phyloP scores from a whole-genome alignment of 768 basidiomycete genomes.

The Russula sp. region DNA sequence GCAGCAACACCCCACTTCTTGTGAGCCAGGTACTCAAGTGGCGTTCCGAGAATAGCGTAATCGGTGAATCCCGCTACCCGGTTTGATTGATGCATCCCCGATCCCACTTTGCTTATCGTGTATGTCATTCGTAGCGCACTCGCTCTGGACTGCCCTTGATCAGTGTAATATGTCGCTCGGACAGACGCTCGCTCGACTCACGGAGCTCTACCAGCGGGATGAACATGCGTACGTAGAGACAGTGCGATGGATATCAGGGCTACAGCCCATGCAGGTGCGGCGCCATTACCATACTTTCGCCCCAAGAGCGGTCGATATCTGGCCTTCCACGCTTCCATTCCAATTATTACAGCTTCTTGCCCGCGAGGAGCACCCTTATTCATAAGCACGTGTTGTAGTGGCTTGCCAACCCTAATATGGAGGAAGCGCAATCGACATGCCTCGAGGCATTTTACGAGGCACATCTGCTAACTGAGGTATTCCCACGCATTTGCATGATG shows the following conservation, averaged over 20 bases:
- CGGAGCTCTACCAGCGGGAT: conserved; percentile 44
- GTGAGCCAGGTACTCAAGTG: conserved; percentile 89
- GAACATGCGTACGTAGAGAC: conserved; percentile 46
- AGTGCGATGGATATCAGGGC: conserved; percentile 56
- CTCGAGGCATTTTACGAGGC: conserved; percentile 54
- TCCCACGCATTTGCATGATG: conserved; percentile 10
- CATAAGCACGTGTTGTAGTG: conserved; percentile 37
- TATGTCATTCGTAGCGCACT: conserved; percentile 41
- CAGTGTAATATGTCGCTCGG: conserved; percentile 56
- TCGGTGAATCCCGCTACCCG: conserved; percentile 38
- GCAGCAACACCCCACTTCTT: conserved; percentile 92
- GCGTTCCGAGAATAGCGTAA: conserved; percentile 57
- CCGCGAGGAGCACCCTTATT: not conserved
- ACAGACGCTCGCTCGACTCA: conserved; percentile 45
- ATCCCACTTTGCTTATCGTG: not conserved
- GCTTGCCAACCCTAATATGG: conserved; percentile 51
- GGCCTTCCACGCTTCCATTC: not conserved
- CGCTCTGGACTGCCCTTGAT: conserved; percentile 61
- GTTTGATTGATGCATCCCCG: not conserved
- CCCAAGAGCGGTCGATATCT: not conserved
- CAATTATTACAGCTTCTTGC: not conserved
- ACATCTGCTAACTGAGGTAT: conserved; percentile 53
- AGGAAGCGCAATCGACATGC: conserved; percentile 37
- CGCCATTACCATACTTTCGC: not conserved
- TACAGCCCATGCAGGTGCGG: conserved; percentile 53